phyloP scores from a whole-genome alignment of 257 asterid species.

The Datura wrightii region DNA sequence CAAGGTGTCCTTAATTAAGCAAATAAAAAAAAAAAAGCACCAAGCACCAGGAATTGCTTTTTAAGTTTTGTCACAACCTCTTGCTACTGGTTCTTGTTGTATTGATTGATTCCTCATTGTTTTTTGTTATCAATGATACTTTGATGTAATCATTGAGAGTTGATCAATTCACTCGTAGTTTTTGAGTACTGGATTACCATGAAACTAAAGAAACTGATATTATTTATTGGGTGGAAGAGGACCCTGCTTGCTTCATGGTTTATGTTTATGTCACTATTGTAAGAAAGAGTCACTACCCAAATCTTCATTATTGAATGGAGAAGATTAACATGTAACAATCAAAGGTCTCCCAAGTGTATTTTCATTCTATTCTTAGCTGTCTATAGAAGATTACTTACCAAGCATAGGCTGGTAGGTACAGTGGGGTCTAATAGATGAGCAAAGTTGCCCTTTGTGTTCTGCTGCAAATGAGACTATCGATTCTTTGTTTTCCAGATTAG shows the following conservation, averaged over 20 bases:
- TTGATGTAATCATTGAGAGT: too few species aligned
- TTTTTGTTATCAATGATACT: too few species aligned
- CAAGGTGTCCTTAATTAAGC: background rate
- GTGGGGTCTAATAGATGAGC: constrained; percentile 1
- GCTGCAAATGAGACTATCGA: background rate
- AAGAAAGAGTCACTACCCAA: background rate
- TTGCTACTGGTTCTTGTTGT: background rate
- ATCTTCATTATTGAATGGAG: background rate
- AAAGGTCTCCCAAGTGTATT: background rate
- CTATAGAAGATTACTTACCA: background rate
- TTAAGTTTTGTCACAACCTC: too few species aligned
- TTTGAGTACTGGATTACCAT: too few species aligned
- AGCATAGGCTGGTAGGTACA: background rate
- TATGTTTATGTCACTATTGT: too few species aligned
- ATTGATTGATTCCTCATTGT: background rate
- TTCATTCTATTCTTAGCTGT: background rate
- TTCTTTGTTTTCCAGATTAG: too few species aligned
- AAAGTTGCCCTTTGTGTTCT: background rate
- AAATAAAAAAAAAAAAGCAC: background rate
- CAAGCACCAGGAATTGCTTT: background rate
- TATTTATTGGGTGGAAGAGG: too few species aligned
- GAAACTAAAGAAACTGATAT: too few species aligned
- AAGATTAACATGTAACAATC: background rate
- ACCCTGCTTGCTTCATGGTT: too few species aligned
- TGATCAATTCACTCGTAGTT: too few species aligned